phyloP scores from a whole-genome alignment of 2,329 filamentous ascomycete genomes.

The Neopestalotiopsis sp. region DNA sequence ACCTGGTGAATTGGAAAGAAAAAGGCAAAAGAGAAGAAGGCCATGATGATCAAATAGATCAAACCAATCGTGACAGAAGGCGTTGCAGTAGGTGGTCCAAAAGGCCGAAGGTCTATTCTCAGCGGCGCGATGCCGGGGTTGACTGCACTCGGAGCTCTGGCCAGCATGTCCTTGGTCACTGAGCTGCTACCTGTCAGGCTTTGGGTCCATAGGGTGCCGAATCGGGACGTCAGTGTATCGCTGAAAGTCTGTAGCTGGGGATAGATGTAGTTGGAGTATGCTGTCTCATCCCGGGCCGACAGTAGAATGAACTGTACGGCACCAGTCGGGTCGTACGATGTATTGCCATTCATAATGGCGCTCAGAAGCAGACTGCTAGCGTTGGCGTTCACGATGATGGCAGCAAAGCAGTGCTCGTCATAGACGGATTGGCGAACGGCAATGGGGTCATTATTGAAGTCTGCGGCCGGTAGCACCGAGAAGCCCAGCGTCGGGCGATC shows the following conservation, averaged over 20 bases:
- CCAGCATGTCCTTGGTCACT: slow-evolving; percentile 33
- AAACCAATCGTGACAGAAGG: slow-evolving; percentile 66
- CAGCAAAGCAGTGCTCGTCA: slow-evolving; percentile 63
- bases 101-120: slow-evolving; percentile 61
- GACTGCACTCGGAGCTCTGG: slow-evolving; percentile 32
- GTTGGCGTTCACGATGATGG: slow-evolving; percentile 66
- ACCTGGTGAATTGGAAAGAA: slow-evolving; percentile 66
- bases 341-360: slow-evolving; percentile 59
- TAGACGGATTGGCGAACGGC: slow-evolving; percentile 64
- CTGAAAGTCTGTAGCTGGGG: slow-evolving; percentile 55
- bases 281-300: slow-evolving; percentile 60
- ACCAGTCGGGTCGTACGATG: slow-evolving; percentile 63
- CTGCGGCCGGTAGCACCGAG: slow-evolving; percentile 48
- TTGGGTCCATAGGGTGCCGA: slow-evolving; percentile 51
- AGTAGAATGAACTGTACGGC: slow-evolving; percentile 62
- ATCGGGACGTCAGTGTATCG: slow-evolving; percentile 48
- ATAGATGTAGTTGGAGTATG: slow-evolving; percentile 56
- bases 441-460: slow-evolving; percentile 61
- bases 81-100: slow-evolving; percentile 56
- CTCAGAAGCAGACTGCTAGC: slow-evolving; percentile 61
- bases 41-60: slow-evolving; percentile 71
- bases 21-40: slow-evolving; percentile 70
- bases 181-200: slow-evolving; percentile 46
- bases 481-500: slow-evolving; percentile 52
- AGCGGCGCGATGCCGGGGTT: slow-evolving; percentile 37